Evolutionary conservation across 129 eudicot species (phyloP).

Genomic region (Lactuca saligna): DNA sequence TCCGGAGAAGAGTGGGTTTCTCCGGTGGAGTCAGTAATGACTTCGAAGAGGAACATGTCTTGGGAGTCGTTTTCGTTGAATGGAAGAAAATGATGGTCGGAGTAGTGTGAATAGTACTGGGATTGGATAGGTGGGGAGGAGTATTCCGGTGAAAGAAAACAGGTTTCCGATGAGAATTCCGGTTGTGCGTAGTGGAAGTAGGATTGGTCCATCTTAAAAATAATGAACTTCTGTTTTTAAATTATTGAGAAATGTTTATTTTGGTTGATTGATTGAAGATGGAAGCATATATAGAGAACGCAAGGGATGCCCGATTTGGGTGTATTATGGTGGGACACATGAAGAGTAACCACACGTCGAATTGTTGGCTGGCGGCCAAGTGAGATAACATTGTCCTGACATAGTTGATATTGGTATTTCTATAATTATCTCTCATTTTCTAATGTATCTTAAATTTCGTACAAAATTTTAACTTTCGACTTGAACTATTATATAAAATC

Average conservation of each 20-base stretch:
- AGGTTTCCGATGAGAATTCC: conserved; percentile 15
- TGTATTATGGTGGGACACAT: conserved; percentile 12
- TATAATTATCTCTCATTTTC: no score
- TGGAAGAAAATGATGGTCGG: conserved; percentile 26
- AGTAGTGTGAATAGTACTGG: conserved; percentile 6
- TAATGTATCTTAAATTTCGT: no score
- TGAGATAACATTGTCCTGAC: conserved; percentile 18
- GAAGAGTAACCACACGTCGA: conserved; percentile 16
- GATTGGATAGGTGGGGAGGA: background rate
- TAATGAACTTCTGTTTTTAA: background rate
- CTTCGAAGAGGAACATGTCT: conserved; percentile 36
- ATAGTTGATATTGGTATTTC: no score
- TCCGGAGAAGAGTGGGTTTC: background rate
- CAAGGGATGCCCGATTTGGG: background rate
- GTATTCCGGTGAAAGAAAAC: conserved; percentile 19
- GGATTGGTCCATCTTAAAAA: conserved; percentile 3
- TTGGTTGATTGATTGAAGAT: conserved; percentile 7
- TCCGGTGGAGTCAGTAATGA: conserved; percentile 14
- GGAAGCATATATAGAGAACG: conserved; percentile 4
- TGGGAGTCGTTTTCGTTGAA: conserved; percentile 31
- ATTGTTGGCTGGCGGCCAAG: conserved; percentile 21
- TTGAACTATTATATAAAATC: no score
- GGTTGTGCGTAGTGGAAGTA: background rate
- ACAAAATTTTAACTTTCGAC: no score
- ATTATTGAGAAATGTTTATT: background rate